Conservation (phyloP, 306 rosid genomes). For the Carpinus fangiana region DNA sequence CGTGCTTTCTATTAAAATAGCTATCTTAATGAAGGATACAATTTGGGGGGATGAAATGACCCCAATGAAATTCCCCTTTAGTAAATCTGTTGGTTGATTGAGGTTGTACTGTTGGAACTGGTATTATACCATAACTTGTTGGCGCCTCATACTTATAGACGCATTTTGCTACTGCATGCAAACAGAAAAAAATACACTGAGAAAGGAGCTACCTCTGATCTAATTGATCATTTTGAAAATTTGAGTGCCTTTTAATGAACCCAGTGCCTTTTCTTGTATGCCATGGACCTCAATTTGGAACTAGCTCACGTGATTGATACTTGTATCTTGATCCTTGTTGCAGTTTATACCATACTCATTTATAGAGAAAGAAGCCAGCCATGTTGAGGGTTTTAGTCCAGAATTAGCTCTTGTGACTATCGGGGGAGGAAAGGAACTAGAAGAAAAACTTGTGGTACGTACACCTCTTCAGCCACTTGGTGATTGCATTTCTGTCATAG, state of each 20-base stretch:
- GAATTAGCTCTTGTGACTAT: slow-evolving; percentile 88
- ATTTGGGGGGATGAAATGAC: background rate
- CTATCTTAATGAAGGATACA: background rate
- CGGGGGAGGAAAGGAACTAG: slow-evolving; percentile 98
- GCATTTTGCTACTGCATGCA: background rate
- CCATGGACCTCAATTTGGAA: background rate
- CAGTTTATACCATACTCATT: slow-evolving; percentile 96
- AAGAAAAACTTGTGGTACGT: slow-evolving; percentile 93
- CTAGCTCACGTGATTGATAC: slow-evolving; percentile 13
- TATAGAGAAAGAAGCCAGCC: slow-evolving; percentile 98
- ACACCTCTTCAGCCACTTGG: slow-evolving; percentile 13
- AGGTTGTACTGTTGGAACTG: no score
- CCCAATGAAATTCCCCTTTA: background rate
- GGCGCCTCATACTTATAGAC: background rate
- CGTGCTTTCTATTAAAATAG: background rate
- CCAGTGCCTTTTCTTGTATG: background rate
- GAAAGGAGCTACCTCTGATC: background rate
- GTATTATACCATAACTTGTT: background rate
- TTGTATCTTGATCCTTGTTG: slow-evolving; percentile 21
- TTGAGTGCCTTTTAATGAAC: background rate
- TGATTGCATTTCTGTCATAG: background rate
- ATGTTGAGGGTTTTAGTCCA: slow-evolving; percentile 95
- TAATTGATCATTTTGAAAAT: background rate
- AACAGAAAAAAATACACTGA: background rate
- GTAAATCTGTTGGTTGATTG: background rate